These are phyloP conservation scores for Crepidotus variabilis DNA, from an alignment of 768 basidiomycete genomes.

Conservation along the genomic window DNA sequence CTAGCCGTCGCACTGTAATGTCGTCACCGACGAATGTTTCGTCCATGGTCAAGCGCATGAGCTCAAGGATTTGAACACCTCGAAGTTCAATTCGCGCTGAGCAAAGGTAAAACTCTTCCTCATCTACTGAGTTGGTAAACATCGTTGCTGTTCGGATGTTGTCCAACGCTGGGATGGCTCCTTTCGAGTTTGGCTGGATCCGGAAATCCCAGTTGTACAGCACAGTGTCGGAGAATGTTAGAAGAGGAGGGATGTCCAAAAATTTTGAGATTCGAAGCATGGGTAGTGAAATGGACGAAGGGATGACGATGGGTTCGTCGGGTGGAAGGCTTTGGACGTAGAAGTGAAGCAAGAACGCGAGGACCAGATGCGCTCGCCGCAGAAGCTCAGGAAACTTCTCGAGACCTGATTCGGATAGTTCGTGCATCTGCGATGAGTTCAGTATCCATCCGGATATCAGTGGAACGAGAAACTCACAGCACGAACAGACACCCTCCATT, in stretches of 20 bases:
- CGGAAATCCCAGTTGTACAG: constrained; percentile 75
- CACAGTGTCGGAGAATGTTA: constrained; percentile 92
- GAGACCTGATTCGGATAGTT: constrained; percentile 45
- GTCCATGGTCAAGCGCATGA: constrained; percentile 89
- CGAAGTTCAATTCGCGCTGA: constrained; percentile 88
- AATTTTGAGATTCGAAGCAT: constrained; percentile 66
- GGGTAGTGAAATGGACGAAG: constrained; percentile 71
- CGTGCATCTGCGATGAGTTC: constrained; percentile 40
- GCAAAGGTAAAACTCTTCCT: constrained; percentile 88
- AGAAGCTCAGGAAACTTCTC: constrained; percentile 52
- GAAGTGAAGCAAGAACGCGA: constrained; percentile 75
- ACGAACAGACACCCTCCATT: constrained; percentile 52
- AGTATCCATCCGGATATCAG: background rate
- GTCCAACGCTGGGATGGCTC: constrained; percentile 39
- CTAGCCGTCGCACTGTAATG: constrained; percentile 62
- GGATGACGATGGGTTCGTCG: constrained; percentile 56
- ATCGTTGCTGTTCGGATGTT: constrained; percentile 66
- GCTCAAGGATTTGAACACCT: constrained; percentile 78
- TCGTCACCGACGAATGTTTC: constrained; percentile 82
- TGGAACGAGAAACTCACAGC: constrained; percentile 32
- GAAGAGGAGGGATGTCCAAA: constrained; percentile 81
- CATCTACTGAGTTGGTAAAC: constrained; percentile 80
- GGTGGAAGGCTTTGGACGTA: constrained; percentile 70
- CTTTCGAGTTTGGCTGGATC: constrained; percentile 19
- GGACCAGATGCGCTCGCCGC: constrained; percentile 73